Evolutionary conservation across 73 alveolate genomes (phyloP), one percentile per base, ranked within the genome.

Genomic region (Paramecium caudatum): DNA sequence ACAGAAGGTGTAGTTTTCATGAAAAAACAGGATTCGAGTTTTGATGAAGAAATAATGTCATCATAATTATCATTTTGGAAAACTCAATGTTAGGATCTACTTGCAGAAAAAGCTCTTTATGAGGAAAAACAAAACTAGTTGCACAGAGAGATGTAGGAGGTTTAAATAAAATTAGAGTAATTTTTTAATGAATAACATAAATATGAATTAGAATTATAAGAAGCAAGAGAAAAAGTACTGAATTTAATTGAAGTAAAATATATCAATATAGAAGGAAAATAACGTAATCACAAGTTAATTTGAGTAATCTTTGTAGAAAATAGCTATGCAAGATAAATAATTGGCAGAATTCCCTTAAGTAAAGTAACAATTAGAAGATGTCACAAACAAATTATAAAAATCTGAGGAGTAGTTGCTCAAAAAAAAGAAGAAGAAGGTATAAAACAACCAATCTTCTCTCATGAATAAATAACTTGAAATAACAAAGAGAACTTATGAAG

Each of bases 201-300:
- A 33, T 65, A 65, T 65, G 83, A 65, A 33, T 33, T 32, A 65
- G 83, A 65, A 33, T 65, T 65, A 65, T 65, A 33, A n/a, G 49
- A 36, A 17, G 83, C 83, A 65, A 65, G 34, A 9, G 61, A 65
- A 16, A 65, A 65, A 33, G 83, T 65, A n/a, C 8, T 65, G 25
- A 65, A 65, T 65, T 65, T 65, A 36, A 33, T 65, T 33, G 83
- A 65, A 65, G 83, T 65, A 65, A 65, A 13, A 4, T 33, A 4
- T 65, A n/a, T 25, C 0, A 0, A 33, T 65, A 33, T 13, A 30
- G 16, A 32, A 65, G 83, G 83, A 65, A 32, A 65, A 55, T 55
- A 55, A 55, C 30, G 80, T 55, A 23, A 55, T 55, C 2, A 55
- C 46, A 55, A 55, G 80, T 21, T 55, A 55, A 27, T 55, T 55